Evolutionary conservation across 176 grass and related monocot genomes (phyloP).

Genomic region (Microstegium vimineum): DNA sequence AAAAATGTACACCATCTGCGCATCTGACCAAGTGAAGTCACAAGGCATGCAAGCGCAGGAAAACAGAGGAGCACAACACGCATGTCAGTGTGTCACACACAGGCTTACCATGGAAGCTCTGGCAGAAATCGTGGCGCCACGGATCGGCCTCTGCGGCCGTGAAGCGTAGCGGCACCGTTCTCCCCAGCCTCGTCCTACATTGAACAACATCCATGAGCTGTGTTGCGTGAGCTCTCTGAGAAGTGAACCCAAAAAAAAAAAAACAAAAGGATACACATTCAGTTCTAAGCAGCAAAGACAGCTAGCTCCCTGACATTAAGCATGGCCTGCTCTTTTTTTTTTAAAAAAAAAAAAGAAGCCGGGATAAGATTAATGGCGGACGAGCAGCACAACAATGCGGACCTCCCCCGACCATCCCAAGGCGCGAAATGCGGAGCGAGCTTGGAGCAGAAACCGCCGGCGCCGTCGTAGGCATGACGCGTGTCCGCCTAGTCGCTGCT

Average conservation of each 20-base stretch:
- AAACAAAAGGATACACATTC: neutral
- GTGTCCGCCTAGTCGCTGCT: neutral
- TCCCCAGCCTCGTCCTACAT: slow-evolving; percentile 13
- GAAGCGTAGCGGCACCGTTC: neutral
- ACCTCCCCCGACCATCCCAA: neutral
- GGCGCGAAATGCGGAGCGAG: neutral
- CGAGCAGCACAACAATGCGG: neutral
- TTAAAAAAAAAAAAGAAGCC: no score
- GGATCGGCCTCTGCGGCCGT: neutral
- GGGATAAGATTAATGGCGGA: no score
- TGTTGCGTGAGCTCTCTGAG: neutral
- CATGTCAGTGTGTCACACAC: neutral
- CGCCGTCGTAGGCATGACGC: neutral
- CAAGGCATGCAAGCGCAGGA: neutral
- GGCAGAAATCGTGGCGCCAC: neutral
- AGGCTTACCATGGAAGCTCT: slow-evolving; percentile 37
- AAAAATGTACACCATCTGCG: no score
- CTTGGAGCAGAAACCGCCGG: neutral
- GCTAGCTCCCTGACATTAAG: no score
- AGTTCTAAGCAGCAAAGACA: neutral
- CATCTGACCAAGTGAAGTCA: neutral
- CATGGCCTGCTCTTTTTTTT: no score
- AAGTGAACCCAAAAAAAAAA: no score
- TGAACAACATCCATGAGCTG: slow-evolving; percentile 1
- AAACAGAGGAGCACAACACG: neutral